phyloP scores from a whole-genome alignment of 306 rosid species.

The Hippophae gyantsensis region DNA sequence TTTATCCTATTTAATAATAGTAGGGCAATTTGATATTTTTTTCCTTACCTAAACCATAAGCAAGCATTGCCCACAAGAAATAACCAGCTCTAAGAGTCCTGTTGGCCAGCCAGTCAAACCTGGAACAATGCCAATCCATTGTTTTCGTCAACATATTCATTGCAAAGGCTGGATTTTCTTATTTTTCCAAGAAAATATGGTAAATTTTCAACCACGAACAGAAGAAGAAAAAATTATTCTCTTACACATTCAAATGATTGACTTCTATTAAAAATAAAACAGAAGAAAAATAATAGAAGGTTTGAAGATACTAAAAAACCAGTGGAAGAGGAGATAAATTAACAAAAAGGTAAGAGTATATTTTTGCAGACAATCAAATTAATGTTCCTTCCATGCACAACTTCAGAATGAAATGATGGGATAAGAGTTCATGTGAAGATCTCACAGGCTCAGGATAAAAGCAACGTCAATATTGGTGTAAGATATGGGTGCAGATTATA shows the following conservation, averaged over 20 bases:
- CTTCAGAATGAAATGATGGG: background rate
- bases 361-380: too few relatives aligned
- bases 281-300: too few relatives aligned
- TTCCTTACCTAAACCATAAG: conserved; percentile 83
- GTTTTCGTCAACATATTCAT: background rate
- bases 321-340: too few relatives aligned
- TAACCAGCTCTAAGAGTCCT: conserved; percentile 65
- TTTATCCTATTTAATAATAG: too few relatives aligned
- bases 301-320: too few relatives aligned
- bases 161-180: background rate
- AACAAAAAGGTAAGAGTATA: too few relatives aligned
- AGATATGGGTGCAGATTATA: conserved; percentile 20
- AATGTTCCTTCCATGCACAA: too few relatives aligned
- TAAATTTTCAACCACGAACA: too few relatives aligned
- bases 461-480: conserved; percentile 3
- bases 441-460: conserved; percentile 2
- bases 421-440: background rate
- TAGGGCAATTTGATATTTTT: conserved; percentile 6
- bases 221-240: too few relatives aligned
- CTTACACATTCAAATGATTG: too few relatives aligned
- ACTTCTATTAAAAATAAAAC: too few relatives aligned
- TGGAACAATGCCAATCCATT: conserved; percentile 21
- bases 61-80: conserved; percentile 91
- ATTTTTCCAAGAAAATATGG: too few relatives aligned
- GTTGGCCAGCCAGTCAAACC: conserved; percentile 90